Base-by-base conservation (phyloP, 1,139 yeast species). In the Groenewaldozyma sp. region DNA sequence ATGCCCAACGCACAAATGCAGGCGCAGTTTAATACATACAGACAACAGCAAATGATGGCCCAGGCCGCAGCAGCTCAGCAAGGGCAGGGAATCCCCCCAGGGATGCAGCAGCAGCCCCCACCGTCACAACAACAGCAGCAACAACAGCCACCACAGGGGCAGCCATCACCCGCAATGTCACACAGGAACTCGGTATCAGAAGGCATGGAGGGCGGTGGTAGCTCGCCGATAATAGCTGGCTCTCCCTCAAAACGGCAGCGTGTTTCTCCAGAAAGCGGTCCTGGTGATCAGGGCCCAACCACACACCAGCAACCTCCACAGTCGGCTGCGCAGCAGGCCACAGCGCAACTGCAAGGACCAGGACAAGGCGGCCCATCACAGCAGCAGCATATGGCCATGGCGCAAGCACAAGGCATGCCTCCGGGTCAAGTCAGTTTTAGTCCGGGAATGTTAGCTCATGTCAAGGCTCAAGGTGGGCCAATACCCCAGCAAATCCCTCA, bases 181-280 rank as follows among this genome's bases (percentile, higher is more conserved):
- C 33, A 34, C 55, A 51, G 21, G 46, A 44, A 40, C 43, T 49
- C 50, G 21, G 44, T 46, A 20, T 27, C 43, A 19, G 50, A 41
- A 26, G 50, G 37, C 16, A 51, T 45, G 22, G 52, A 43, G 11
- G 48, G 38, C n/a, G 45, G 44, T n/a, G n/a, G n/a, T 5, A 26
- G 45, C n/a, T n/a, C n/a, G n/a, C n/a, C n/a, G n/a, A n/a, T n/a
- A n/a, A n/a, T n/a, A n/a, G n/a, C n/a, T 27, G 44, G 44, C 5
- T 60, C 64, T 9, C 65, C 65, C 1, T 51, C 63, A 11, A 62
- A 62, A 40, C 54, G 66, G 4, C 64, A 57, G 41, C 52, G 65
- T 7, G 46, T 62, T 13, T 59, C 65, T 11, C 65, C 66, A 1
- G 65, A 62, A 27, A 62, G 63, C 7, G 46, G 55, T 6, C 57